Conservation (phyloP, 345 rosid species). For the Eutrema heterophyllum region DNA sequence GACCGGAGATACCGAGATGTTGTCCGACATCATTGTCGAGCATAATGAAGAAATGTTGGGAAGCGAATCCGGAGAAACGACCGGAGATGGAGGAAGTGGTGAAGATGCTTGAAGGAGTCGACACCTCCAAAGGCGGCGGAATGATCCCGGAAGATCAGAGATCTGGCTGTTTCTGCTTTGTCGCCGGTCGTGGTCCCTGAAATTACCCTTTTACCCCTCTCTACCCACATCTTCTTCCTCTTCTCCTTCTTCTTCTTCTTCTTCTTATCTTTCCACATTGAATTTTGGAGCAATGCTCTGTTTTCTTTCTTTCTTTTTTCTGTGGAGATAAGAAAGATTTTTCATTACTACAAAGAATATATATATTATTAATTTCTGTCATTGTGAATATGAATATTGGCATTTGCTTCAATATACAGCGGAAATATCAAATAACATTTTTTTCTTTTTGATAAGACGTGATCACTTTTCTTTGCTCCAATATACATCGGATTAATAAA, state of each 20-base stretch:
- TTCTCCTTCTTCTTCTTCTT: neutral
- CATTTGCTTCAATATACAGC: neutral
- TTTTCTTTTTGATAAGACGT: neutral
- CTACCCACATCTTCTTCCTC: neutral
- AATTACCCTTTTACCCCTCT: neutral
- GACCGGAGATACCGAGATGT: slow-evolving; percentile 91
- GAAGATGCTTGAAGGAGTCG: slow-evolving; percentile 71
- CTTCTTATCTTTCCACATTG: neutral
- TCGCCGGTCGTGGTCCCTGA: slow-evolving; percentile 77
- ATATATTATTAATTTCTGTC: neutral
- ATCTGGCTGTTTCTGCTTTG: slow-evolving; percentile 77
- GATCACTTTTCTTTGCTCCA: neutral
- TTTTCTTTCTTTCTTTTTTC: neutral
- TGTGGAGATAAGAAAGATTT: neutral
- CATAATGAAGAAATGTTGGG: slow-evolving; percentile 95
- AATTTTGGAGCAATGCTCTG: slow-evolving; percentile 29
- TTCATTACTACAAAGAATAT: neutral
- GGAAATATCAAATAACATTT: neutral
- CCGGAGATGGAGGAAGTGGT: slow-evolving; percentile 94
- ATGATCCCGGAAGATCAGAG: slow-evolving; percentile 92
- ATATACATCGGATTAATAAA: no score
- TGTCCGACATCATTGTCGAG: slow-evolving; percentile 70
- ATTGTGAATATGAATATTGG: slow-evolving; percentile 10
- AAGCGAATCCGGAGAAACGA: slow-evolving; percentile 71
- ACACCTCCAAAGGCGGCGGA: slow-evolving; percentile 98